phyloP scores from a whole-genome alignment of 2,329 filamentous ascomycete genomes.

The Gliomastix tumulicola region DNA sequence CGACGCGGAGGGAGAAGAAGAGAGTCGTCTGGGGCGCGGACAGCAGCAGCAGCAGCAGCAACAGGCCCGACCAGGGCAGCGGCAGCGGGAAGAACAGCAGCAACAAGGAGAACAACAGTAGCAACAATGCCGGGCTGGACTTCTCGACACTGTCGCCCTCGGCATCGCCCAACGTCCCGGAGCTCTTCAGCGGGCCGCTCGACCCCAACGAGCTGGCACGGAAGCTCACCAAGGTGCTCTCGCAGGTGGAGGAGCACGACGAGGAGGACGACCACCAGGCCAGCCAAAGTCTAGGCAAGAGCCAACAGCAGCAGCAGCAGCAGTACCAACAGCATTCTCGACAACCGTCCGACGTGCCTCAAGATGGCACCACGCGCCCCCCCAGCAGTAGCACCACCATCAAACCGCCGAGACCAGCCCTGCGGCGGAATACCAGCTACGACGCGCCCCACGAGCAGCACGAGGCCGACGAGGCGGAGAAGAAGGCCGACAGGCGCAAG shows the following conservation, averaged over 20 bases:
- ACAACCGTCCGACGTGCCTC: too few species aligned
- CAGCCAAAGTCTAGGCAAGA: background rate
- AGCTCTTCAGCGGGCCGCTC: constrained; percentile 20
- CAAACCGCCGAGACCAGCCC: constrained; percentile 20
- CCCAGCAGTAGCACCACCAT: too few species aligned
- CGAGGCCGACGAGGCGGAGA: constrained; percentile 30
- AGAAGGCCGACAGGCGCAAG: constrained; percentile 25
- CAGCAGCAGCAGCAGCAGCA: constrained; percentile 12
- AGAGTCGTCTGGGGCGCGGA: constrained; percentile 28
- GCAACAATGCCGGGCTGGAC: constrained; percentile 4
- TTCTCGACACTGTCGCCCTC: constrained; percentile 13
- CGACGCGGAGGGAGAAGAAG: constrained; percentile 30
- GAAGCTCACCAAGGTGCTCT: constrained; percentile 28
- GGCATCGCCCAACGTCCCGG: constrained; percentile 11
- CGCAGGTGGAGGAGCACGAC: constrained; percentile 15
- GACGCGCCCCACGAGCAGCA: constrained; percentile 30
- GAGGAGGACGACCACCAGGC: background rate
- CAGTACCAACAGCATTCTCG: too few species aligned
- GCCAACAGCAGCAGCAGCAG: too few species aligned
- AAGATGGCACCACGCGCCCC: constrained; percentile 7
- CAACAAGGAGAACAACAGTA: background rate
- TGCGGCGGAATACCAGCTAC: constrained; percentile 36
- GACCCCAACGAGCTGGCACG: constrained; percentile 28
- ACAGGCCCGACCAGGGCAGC: background rate
- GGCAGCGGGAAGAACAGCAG: background rate